phyloP scores from a whole-genome alignment of 306 rosid genomes.

The Medicago ruthenica region DNA sequence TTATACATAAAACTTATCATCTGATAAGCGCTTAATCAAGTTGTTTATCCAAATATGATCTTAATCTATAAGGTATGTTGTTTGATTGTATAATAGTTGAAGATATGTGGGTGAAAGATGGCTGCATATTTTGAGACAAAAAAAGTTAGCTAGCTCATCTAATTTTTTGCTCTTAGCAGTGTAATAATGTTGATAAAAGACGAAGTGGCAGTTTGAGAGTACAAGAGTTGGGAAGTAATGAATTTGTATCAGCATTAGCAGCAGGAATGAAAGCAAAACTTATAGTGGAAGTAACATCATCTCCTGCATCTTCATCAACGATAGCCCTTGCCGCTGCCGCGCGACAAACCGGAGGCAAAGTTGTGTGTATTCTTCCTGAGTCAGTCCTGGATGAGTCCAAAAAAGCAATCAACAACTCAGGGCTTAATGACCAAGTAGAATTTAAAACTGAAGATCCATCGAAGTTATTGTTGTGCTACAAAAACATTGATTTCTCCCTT shows the following conservation, averaged over 20 bases:
- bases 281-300: slow-evolving; percentile 69
- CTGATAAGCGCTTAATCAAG: too few species aligned
- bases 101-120: background rate
- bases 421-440: slow-evolving; percentile 62
- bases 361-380: slow-evolving; percentile 69
- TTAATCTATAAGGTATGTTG: too few species aligned
- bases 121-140: background rate
- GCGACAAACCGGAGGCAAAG: slow-evolving; percentile 59
- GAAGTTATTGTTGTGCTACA: slow-evolving; percentile 46
- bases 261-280: slow-evolving; percentile 78
- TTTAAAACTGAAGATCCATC: slow-evolving; percentile 58
- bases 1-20: too few species aligned
- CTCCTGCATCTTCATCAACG: slow-evolving; percentile 61
- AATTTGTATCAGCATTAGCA: slow-evolving; percentile 73
- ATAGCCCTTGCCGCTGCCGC: slow-evolving; percentile 73
- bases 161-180: slow-evolving; percentile 43
- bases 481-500: slow-evolving; percentile 69
- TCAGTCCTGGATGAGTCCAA: slow-evolving; percentile 55
- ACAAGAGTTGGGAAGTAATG: slow-evolving; percentile 67
- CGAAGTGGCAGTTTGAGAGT: slow-evolving; percentile 49
- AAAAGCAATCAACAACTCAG: slow-evolving; percentile 53
- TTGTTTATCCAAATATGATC: too few species aligned
- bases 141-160: background rate
- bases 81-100: background rate
- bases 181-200: slow-evolving; percentile 45